phyloP scores from a whole-genome alignment of 2,329 filamentous ascomycete species.

The Aspergillus ibericus region DNA sequence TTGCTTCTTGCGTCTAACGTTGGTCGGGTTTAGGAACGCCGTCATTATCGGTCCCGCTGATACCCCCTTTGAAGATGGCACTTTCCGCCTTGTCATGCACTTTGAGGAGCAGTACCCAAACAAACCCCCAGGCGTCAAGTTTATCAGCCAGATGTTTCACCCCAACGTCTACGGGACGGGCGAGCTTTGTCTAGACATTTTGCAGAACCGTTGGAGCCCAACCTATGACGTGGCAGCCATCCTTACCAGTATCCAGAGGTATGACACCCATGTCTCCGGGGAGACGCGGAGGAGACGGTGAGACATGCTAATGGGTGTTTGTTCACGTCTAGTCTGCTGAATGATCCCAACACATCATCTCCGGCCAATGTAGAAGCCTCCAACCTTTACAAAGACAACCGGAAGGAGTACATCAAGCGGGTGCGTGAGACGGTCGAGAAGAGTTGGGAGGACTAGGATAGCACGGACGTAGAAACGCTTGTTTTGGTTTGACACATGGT shows the following conservation, averaged over 20 bases:
- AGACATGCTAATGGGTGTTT: slow-evolving; percentile 2
- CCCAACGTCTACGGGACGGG: slow-evolving; percentile 97
- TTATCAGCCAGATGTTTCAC: slow-evolving; percentile 99
- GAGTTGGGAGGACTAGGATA: slow-evolving; percentile 86
- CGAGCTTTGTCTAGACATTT: slow-evolving; percentile 91
- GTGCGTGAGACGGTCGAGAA: slow-evolving; percentile 97
- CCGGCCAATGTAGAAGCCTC: slow-evolving; percentile 97
- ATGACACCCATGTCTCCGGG: slow-evolving; percentile 18
- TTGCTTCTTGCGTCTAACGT: neutral
- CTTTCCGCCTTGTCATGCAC: slow-evolving; percentile 96
- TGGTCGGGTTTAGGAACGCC: slow-evolving; percentile 70
- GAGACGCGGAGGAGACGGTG: neutral
- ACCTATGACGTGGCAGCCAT: slow-evolving; percentile 98
- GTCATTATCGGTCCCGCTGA: slow-evolving; percentile 97
- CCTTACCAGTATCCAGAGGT: slow-evolving; percentile 97
- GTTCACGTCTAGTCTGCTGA: slow-evolving; percentile 69
- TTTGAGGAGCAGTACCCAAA: slow-evolving; percentile 99
- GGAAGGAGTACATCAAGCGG: slow-evolving; percentile 92
- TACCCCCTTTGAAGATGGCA: slow-evolving; percentile 97
- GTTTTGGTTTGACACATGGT: slow-evolving; percentile 11
- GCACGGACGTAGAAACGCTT: neutral
- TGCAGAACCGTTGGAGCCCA: slow-evolving; percentile 97
- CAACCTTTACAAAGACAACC: slow-evolving; percentile 97
- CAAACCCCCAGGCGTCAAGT: slow-evolving; percentile 96
- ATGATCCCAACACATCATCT: slow-evolving; percentile 97